These are phyloP conservation scores for Stereum hirsutum DNA, from an alignment of 1,284 basidiomycete genomes.

Conservation along the genomic window DNA sequence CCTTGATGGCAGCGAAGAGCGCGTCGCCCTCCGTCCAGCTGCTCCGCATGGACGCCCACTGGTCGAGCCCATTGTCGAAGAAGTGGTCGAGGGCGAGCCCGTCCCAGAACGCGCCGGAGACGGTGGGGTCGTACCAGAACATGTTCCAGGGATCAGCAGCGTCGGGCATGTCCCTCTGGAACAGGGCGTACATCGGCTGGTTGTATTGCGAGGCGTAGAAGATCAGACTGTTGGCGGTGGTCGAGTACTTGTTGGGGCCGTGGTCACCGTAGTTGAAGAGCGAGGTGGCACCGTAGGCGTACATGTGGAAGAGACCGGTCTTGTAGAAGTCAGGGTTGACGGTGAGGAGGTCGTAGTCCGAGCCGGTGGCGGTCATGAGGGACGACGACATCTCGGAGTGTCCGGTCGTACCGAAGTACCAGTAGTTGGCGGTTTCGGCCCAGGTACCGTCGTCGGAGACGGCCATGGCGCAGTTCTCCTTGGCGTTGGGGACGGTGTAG, in stretches of 20 bases:
- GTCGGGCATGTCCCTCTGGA: slow-evolving; percentile 90
- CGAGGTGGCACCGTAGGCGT: slow-evolving; percentile 75
- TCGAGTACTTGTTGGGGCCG: slow-evolving; percentile 91
- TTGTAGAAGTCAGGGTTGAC: slow-evolving; percentile 63
- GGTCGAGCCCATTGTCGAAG: slow-evolving; percentile 63
- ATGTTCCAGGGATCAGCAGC: slow-evolving; percentile 87
- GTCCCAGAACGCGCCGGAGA: slow-evolving; percentile 89
- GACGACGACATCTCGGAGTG: slow-evolving; percentile 89
- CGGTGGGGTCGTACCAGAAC: slow-evolving; percentile 93
- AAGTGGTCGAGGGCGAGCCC: slow-evolving; percentile 74
- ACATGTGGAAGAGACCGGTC: slow-evolving; percentile 90
- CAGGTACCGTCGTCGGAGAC: slow-evolving; percentile 80
- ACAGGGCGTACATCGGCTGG: slow-evolving; percentile 71
- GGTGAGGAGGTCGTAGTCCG: slow-evolving; percentile 66
- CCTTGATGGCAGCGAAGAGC: slow-evolving; percentile 84
- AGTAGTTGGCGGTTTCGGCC: slow-evolving; percentile 94
- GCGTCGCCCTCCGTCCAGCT: slow-evolving; percentile 88
- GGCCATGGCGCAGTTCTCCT: slow-evolving; percentile 68
- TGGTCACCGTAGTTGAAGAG: slow-evolving; percentile 91
- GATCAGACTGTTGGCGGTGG: slow-evolving; percentile 71
- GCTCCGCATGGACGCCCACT: slow-evolving; percentile 89
- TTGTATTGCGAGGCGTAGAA: slow-evolving; percentile 66
- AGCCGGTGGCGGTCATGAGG: slow-evolving; percentile 81
- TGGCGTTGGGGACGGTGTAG: slow-evolving; percentile 67
- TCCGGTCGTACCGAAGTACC: slow-evolving; percentile 92